Evolutionary conservation across 208 protist genomes (phyloP), one percentile per base, ranked within the genome.

Genomic region (Leishmania lainsoni): DNA sequence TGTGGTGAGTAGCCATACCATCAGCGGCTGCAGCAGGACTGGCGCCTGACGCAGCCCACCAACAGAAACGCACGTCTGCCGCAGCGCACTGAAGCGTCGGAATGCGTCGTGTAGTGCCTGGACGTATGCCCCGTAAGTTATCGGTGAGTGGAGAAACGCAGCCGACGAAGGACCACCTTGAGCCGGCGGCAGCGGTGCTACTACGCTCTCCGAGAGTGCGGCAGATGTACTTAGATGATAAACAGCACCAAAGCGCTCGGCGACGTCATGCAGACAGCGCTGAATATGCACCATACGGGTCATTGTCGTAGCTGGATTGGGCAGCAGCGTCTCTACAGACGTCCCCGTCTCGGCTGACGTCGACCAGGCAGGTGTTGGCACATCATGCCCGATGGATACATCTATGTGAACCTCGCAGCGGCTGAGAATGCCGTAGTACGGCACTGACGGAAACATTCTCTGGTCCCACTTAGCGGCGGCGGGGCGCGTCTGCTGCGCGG

Each of bases 351-450:
- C 59, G n/a, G 20, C 59, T 65, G n/a, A 65, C 20, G 20, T 35
- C 59, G 35, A 20, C 58, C 17, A 6, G 17, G n/a, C n/a, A 16
- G 58, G 8, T 68, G 59, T 35, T 6, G 5, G 65, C 52, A 51
- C 48, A 22, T 10, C n/a, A 12, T 42, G 5, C n/a, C 35, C 42
- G 54, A 74, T 39, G 0, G 79, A 74, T 0, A 91, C 76, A 12
- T 91, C 87, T 0, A 95, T 78, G 8, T 81, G 48, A 45, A 95
- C 71, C 65, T 91, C 84, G 39, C 90, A 72, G n/a, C 61, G 63
- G 5, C 81, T 78, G 51, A 91, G 78, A 22, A 89, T 65, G 16
- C 87, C 89, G 74, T 95, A 95, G 73, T 91, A 95, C 2, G 92
- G 87, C 0, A 91, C 65, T 5, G 72, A 74, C 9, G 92, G 92